These are phyloP conservation scores for Henckelia pumila DNA, from an alignment of 257 asterid species.

Conservation along the genomic window DNA sequence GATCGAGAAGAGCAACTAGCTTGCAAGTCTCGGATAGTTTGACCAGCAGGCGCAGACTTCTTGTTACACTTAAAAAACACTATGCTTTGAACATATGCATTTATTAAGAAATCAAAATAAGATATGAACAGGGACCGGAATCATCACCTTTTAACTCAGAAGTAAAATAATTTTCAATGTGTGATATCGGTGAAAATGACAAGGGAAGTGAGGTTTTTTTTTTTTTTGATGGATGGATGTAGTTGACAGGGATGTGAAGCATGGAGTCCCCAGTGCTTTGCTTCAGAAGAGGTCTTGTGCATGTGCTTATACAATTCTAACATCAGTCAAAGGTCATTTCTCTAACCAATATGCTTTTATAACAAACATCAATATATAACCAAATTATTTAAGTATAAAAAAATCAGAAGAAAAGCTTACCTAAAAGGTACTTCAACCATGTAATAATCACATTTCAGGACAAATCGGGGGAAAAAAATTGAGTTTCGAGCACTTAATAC, in stretches of 20 bases:
- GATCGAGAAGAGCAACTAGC: neutral
- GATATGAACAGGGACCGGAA: too few species aligned
- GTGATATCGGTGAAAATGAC: neutral
- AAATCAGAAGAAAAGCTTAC: constrained; percentile 14
- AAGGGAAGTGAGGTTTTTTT: neutral
- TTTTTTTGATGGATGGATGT: neutral
- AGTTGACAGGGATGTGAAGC: neutral
- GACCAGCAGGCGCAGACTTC: neutral
- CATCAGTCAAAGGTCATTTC: constrained; percentile 26
- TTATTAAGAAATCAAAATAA: too few species aligned
- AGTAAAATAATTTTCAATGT: neutral
- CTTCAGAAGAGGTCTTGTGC: constrained; percentile 25
- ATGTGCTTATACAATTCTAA: constrained; percentile 54
- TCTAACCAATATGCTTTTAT: constrained; percentile 23
- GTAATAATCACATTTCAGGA: too few species aligned
- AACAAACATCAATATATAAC: constrained; percentile 24
- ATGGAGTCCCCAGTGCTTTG: neutral
- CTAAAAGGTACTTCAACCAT: constrained; percentile 24
- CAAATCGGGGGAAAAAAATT: too few species aligned
- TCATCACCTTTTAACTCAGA: neutral
- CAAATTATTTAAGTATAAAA: constrained; percentile 34
- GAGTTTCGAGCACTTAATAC: neutral
- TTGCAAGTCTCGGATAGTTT: neutral
- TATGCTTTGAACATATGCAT: neutral
- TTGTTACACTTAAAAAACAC: neutral